These are phyloP conservation scores for Pelargonium australe DNA, from an alignment of 441 rosid species.

Conservation along the genomic window DNA sequence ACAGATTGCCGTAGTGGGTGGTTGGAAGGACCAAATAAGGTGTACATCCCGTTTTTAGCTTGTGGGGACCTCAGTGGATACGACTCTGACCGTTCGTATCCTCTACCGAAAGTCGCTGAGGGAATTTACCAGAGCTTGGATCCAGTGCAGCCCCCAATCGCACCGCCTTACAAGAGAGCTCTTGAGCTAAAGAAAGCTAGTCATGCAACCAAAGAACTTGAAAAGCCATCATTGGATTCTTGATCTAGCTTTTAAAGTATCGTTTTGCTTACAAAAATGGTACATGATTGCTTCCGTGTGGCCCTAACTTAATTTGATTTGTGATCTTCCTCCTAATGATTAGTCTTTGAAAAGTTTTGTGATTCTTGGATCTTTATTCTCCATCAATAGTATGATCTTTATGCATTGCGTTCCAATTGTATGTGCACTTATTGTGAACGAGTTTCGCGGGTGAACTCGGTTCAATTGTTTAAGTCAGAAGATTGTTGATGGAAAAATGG, in stretches of 20 bases:
- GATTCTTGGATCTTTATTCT: too few relatives aligned
- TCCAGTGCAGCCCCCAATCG: conserved; percentile 91
- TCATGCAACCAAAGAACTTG: conserved; percentile 41
- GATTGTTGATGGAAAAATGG: not conserved
- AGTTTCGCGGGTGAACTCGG: not conserved
- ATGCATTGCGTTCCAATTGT: not conserved
- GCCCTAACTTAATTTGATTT: not conserved
- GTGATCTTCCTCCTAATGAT: not conserved
- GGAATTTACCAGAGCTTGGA: conserved; percentile 80
- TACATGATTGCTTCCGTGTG: not conserved
- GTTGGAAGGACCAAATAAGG: conserved; percentile 89
- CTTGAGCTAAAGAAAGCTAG: conserved; percentile 89
- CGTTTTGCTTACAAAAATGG: not conserved
- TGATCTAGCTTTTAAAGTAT: conserved; percentile 8
- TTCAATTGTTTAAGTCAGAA: conserved; percentile 3
- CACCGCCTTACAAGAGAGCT: conserved; percentile 88
- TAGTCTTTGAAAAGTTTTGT: not conserved
- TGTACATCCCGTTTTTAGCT: conserved; percentile 86
- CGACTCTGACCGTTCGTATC: conserved; percentile 91
- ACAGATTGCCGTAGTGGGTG: conserved; percentile 92
- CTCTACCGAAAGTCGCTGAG: conserved; percentile 67
- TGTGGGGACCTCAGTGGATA: conserved; percentile 85
- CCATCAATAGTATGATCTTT: too few relatives aligned
- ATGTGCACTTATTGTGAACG: not conserved
- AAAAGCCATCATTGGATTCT: conserved; percentile 53